A percentile compares a stretch with the other conserved stretches of the same genome.
phyloP scores from a whole-genome alignment of 1,139 yeast genomes.

The Zygosaccharomyces pseudobailii region DNA sequence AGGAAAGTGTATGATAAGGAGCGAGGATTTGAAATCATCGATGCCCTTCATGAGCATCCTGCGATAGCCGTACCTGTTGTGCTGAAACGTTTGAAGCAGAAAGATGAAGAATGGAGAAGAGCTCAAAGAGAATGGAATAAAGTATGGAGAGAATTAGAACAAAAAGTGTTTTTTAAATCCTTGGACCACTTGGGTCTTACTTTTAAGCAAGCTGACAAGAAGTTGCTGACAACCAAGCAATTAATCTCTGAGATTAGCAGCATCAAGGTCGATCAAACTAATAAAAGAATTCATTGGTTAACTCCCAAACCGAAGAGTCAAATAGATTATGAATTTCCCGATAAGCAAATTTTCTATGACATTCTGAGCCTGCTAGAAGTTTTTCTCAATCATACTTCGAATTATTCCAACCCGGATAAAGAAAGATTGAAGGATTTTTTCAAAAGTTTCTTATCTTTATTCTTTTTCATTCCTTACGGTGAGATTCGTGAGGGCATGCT shows the following conservation, averaged over 20 bases:
- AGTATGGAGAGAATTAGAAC: conserved; percentile 98
- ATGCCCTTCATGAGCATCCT: conserved; percentile 92
- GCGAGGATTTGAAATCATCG: conserved; percentile 92
- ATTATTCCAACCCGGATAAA: conserved; percentile 77
- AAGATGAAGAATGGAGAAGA: conserved; percentile 98
- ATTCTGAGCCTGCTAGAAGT: conserved; percentile 62
- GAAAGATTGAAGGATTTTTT: conserved; percentile 71
- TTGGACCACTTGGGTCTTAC: conserved; percentile 93
- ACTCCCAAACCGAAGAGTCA: conserved; percentile 85
- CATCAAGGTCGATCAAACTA: conserved; percentile 78
- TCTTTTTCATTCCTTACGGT: conserved; percentile 27
- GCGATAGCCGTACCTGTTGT: conserved; percentile 93
- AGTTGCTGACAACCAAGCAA: conserved; percentile 82
- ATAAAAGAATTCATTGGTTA: conserved; percentile 75
- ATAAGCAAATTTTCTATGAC: conserved; percentile 67
- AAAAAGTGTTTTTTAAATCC: conserved; percentile 87
- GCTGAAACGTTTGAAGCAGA: conserved; percentile 85
- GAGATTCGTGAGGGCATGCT: conserved; percentile 36
- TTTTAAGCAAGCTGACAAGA: conserved; percentile 94
- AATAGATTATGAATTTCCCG: conserved; percentile 61
- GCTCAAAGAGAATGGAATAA: conserved; percentile 99
- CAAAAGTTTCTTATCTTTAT: conserved; percentile 48
- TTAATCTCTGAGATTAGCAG: conserved; percentile 88
- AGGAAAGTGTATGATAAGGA: conserved; percentile 91
- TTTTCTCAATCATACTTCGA: conserved; percentile 64